Evolutionary conservation across 495 filamentous ascomycete genomes (phyloP), one percentile per base, ranked within the genome.

Genomic region (Hyaloscypha finlandica): DNA sequence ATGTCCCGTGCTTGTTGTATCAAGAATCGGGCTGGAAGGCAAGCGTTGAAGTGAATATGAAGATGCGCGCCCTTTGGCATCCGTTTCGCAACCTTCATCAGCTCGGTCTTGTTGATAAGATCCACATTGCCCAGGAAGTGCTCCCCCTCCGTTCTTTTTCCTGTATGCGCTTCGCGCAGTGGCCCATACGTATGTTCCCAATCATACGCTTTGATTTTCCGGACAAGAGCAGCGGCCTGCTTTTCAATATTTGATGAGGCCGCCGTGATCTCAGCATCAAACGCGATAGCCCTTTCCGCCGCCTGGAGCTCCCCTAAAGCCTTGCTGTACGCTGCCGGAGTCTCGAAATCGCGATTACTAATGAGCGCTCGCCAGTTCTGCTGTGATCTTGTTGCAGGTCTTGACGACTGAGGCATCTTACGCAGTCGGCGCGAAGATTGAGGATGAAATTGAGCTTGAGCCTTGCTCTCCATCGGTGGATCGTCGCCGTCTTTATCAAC

Each of bases 1-100:
- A 82, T 81, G 33, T 75, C 71, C 72, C 80, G 79, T 48, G 83
- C 84, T 68, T 83, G 80, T 59, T 77, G 73, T 54, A 86, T 76
- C 33, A 86, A 74, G 30, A 85, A 79, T 6, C 72, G 61, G 33
- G 82, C 81, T 3, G 78, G 74, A 3, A 86, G 77, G 51, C 81
- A 83, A 53, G 84, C 80, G 72, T 86, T 86, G 74, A 85, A 86
- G 68, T 86, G 84, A 37, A 85, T 79, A 72, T 86, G 84, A 9
- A 86, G 76, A 65, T 86, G 84, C 30, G 81, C 78, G 32, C 82
- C 84, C 63, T 86, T 86, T 45, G 84, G 84, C 77, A 84, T 79
- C 66, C 62, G 55, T 25, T 71, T 76, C 42, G 79, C 77, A 9
- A 81, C 72, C 29, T 73, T 70, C 51, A 83, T 77, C 39, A 86